Base-by-base conservation (phyloP, 2,329 filamentous ascomycete genomes). In the Nakataea oryzae region DNA sequence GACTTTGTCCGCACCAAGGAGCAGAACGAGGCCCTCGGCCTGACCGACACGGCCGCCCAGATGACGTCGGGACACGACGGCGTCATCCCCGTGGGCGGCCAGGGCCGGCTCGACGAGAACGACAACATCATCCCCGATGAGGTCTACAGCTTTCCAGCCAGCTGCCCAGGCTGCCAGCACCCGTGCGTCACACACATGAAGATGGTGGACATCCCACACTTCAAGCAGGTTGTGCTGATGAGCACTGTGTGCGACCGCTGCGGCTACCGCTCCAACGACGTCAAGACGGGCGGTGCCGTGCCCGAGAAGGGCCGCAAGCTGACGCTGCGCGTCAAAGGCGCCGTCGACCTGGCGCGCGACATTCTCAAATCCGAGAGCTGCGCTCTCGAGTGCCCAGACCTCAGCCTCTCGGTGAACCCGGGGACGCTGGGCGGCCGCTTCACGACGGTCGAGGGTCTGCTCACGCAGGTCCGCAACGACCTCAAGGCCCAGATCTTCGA, bases 351-450 rank as follows among this genome's bases (percentile, higher is more conserved):
- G 56, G 88, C 87, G 14, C 86, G 95, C 65, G 95, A 99, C 71
- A 96, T 99, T 64, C 87, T 99, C 70, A 99, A 99, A 80, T 92
- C 90, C 67, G 95, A 99, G 75, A 95, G 89, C 29, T 97, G 95
- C 71, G 87, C 86, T 14, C 81, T 99, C 64, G 85, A 88, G 70
- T 96, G 92, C 73, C 89, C 91, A 0, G 93, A 99, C 72, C 86
- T 97, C 24, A 85, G 88, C 67, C 86, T 99, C 13, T 85, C 87
- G 61, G 91, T 97, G 66, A 92, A 96, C 74, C 92, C 93, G 0
- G 95, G 95, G 62, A 99, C 95, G 0, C 85, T 99, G 24, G 95
- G 95, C 64, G 95, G 95, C 24, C 88, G 95, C 63, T 99, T 99
- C 79, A 99, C 95, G 26, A 99, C 95, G 0, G 88, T 99, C 26